Evolutionary conservation across 768 basidiomycete species (phyloP), one percentile per base, ranked within the genome.

Genomic region (Leccinellum rugosiceps): DNA sequence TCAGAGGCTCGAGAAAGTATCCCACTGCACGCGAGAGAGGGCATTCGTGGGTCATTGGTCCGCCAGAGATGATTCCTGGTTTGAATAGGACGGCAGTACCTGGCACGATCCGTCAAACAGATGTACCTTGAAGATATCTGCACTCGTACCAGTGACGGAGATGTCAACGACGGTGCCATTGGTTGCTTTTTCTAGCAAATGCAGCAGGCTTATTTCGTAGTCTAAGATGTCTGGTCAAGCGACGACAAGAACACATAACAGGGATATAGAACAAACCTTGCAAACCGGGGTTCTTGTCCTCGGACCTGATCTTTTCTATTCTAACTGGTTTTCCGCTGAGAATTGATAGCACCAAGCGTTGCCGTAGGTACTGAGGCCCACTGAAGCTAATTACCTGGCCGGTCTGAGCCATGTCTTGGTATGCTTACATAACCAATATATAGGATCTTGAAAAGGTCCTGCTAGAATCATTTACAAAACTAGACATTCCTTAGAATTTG

Each of bases 131-230:
- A 15, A 31, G 11, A 53, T 31, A n/a, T 48, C 3, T 38, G 7
- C 10, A 62, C 17, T 41, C 83, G 54, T 61, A 89, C 94, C 96
- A 21, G 97, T 98, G 7, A 95, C 88, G 2, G 94, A 96, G 52
- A 99, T 98, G 71, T 98, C 97, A 58, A 98, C 90, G 28, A 92
- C 75, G 6, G 92, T 92, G 2, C 96, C 97, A 79, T 98, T 98
- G 3, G 94, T 95, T 4, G 91, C 77, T 64, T 92, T 93, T 70
- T 98, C 95, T 32, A 98, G 66, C 15, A 98, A 74, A 47, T 96
- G 80, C 44, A 99, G 73, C 25, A 98, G 79, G 66, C 90, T 94
- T 49, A 96, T 85, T 77, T 99, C 97, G 72, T 87, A 96, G 72
- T 98, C 95, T 92, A 65, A 31, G 31, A 55, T 9, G n/a, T 17